Evolutionary conservation across 352 stramenopile genomes (phyloP).

Genomic region (Pythium phragmitis): DNA sequence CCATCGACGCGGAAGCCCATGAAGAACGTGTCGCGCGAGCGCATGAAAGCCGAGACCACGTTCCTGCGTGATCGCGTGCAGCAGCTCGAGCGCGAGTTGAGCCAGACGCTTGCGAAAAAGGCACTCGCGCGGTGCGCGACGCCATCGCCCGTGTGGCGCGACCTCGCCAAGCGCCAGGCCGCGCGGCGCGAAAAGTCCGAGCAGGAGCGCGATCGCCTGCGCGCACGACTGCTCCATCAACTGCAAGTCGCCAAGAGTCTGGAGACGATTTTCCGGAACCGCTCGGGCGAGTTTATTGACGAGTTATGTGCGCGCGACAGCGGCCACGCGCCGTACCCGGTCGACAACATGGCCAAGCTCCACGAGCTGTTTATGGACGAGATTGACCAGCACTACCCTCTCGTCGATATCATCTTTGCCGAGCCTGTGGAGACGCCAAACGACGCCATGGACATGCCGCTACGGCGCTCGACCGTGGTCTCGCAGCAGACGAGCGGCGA

Average conservation of each 20-base stretch:
- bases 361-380: slow-evolving; percentile 19
- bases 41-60: slow-evolving; percentile 17
- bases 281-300: slow-evolving; percentile 12
- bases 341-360: slow-evolving; percentile 14
- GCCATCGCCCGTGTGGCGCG: slow-evolving; percentile 11
- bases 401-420: slow-evolving; percentile 6
- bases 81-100: slow-evolving; percentile 13
- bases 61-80: slow-evolving; percentile 9
- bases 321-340: slow-evolving; percentile 4
- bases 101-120: slow-evolving; percentile 4
- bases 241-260: slow-evolving; percentile 22
- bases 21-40: slow-evolving; percentile 23
- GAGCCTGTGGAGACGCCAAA: not conserved
- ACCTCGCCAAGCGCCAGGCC: slow-evolving; percentile 16
- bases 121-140: slow-evolving; percentile 6
- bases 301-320: slow-evolving; percentile 1
- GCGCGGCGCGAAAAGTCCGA: slow-evolving; percentile 6
- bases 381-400: slow-evolving; percentile 14
- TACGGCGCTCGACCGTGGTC: not conserved
- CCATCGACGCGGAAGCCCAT: slow-evolving; percentile 4
- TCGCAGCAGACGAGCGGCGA: not conserved
- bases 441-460: not conserved
- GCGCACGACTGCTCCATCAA: slow-evolving; percentile 15
- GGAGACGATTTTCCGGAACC: slow-evolving; percentile 17
- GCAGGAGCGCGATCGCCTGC: slow-evolving; percentile 5